Conservation (phyloP, 495 filamentous ascomycete genomes). For the Pseudomonodictys pantanalensis region DNA sequence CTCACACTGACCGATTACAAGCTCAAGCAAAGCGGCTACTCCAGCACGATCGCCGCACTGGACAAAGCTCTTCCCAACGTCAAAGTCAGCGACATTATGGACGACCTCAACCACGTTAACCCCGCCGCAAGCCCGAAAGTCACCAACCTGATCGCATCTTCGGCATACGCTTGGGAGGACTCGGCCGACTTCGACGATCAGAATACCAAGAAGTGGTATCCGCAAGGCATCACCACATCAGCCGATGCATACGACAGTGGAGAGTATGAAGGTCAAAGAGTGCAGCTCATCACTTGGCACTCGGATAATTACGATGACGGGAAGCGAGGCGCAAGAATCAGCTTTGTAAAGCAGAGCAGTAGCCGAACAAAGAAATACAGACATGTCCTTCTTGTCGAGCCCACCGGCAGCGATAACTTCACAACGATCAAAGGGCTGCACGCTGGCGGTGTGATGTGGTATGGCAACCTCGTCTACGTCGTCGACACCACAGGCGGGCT, state of each 20-base stretch:
- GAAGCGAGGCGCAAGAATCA: slow-evolving; percentile 39
- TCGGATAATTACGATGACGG: slow-evolving; percentile 30
- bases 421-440: slow-evolving; percentile 34
- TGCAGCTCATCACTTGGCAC: slow-evolving; percentile 46
- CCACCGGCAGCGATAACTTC: slow-evolving; percentile 38
- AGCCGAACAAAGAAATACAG: slow-evolving; percentile 40
- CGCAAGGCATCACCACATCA: slow-evolving; percentile 44
- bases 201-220: slow-evolving; percentile 42
- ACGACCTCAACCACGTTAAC: slow-evolving; percentile 42
- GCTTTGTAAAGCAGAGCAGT: slow-evolving; percentile 38
- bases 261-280: slow-evolving; percentile 39
- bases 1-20: slow-evolving; percentile 34
- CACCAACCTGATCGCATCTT: slow-evolving; percentile 19
- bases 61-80: slow-evolving; percentile 32
- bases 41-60: slow-evolving; percentile 28
- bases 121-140: slow-evolving; percentile 18
- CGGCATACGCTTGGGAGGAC: slow-evolving; percentile 34
- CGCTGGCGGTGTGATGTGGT: slow-evolving; percentile 43
- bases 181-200: slow-evolving; percentile 40
- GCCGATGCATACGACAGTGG: slow-evolving; percentile 41
- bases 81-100: slow-evolving; percentile 40
- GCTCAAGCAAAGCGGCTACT: slow-evolving; percentile 23
- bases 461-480: slow-evolving; percentile 39
- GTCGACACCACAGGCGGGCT: slow-evolving; percentile 40
- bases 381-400: slow-evolving; percentile 44